Evolutionary conservation across 2,329 filamentous ascomycete species (phyloP), one percentile per base, ranked within the genome.

Genomic region (Trichoderma oligosporum): DNA sequence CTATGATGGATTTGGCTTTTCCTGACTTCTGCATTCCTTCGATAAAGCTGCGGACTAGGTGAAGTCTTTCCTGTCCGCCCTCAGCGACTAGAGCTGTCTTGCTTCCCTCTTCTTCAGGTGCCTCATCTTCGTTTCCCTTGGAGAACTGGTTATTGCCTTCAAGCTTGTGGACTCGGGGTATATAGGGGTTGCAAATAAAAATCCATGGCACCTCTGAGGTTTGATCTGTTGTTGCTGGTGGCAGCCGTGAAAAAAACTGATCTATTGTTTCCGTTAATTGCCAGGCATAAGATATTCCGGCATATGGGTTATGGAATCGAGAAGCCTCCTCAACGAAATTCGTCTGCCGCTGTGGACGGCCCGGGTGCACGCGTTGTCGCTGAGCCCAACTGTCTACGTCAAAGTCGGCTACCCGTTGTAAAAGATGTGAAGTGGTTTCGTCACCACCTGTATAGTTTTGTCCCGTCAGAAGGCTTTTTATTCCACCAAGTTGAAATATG

Each of bases 181-280:
- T 75, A 65, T 80, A 80, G 0, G 86, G 87, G 68, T 90, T 90
- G 52, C 79, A 80, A 39, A 88, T 81, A 74, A 81, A 91, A 46
- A 96, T 89, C 87, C 89, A 94, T 0, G 80, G 80, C 2, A 79
- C 76, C 0, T 73, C 63, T 0, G 65, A 65, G 1, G 69, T 71
- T 3, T 72, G 68, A 2, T 75, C 70, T 1, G 85, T 88, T 1
- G 80, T 86, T 3, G 80, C 78, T 0, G 90, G 88, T 0, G 87
- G 86, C 0, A 92, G 75, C 7, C 89, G 83, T 7, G 73, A 59
- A 2, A 94, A 71, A 64, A 96, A 95, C 1, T 80, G 78, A 7
- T 81, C 71, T 1, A 88, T 72, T 0, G 80, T 80, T 67, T 92
- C 88, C 1, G 74, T 74, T 25, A 85, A 75, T 68, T 87, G 86